Base-by-base conservation (phyloP, 257 asterid species). In the Buddleja alternifolia region DNA sequence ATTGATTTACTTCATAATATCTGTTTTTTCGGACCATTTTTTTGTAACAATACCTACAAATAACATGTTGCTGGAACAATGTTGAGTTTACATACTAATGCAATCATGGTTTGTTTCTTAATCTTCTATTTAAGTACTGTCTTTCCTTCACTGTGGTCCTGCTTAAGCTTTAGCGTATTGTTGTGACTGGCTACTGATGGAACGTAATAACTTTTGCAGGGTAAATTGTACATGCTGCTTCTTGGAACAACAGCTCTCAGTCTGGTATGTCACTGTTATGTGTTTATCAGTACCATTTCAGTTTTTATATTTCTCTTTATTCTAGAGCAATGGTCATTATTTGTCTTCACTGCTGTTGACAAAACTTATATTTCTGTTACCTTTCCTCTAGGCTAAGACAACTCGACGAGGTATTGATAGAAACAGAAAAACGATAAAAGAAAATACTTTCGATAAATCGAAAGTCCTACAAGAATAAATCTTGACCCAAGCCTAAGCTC, bases 191-290 rank as follows among this genome's bases (percentile, higher is more conserved):
- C 54, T 36, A 53, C 66, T 80, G 73, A 83, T 24, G 34, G 45
- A 44, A 65, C 29, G 44, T 75, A 10, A 61, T 74, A 14, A 55
- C 15, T 76, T 57, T 62, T 71, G 63, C 92, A 89, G 94, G 94
- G 91, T 57, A 86, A 82, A 78, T 37, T 86, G 73, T 89, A 89
- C 70, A 77, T 89, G 87, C 85, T 86, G 79, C 94, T 89, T 64
- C 88, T 89, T 66, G 96, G 96, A 59, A 89, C 96, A 19, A 89
- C 96, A 60, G 90, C 96, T 70, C 92, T 89, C 57, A 89, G 96
- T 81, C 80, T 89, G 90, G 96, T 89, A 75, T 40, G 88, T 63
- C 55, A 55, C 60, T 44, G 39, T 32, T 67, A 8, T 70, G 56
- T 56, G 63, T 14, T 42, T 23, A 29, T 59, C 53, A 58, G 60